phyloP scores from a whole-genome alignment of 2,329 filamentous ascomycete genomes.

The Ceratocystis diversiconidia region DNA sequence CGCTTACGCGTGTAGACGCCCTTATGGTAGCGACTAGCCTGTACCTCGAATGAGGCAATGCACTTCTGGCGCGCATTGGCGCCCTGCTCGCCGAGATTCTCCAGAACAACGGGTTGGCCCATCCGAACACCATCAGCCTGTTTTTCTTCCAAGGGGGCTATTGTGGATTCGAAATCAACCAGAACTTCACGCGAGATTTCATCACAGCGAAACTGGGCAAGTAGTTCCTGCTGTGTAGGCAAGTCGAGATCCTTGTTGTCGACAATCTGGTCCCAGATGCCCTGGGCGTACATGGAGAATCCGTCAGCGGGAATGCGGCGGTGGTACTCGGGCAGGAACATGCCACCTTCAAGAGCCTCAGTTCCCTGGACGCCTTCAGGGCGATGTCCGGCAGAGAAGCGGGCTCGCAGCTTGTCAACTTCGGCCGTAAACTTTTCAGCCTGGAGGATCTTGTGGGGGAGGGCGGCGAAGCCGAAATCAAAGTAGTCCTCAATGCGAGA shows the following conservation, averaged over 20 bases:
- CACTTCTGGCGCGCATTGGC: constrained; percentile 56
- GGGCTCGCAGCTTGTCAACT: constrained; percentile 60
- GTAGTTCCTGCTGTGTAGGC: constrained; percentile 88
- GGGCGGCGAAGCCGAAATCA: constrained; percentile 89
- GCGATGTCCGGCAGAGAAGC: constrained; percentile 71
- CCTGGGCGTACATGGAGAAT: constrained; percentile 85
- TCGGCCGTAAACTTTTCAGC: constrained; percentile 78
- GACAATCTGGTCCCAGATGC: constrained; percentile 96
- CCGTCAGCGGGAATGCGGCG: constrained; percentile 90
- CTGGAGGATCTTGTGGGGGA: constrained; percentile 94
- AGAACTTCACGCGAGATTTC: constrained; percentile 88
- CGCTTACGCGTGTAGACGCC: constrained; percentile 80
- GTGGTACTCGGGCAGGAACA: constrained; percentile 91
- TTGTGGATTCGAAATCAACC: constrained; percentile 65
- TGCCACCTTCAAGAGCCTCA: constrained; percentile 57
- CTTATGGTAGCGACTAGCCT: constrained; percentile 93
- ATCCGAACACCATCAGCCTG: constrained; percentile 59
- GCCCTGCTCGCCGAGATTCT: constrained; percentile 61
- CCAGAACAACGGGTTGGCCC: constrained; percentile 60
- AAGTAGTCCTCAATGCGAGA: constrained; percentile 95
- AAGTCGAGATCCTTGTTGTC: constrained; percentile 97
- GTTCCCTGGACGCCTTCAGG: constrained; percentile 48
- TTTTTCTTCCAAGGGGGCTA: constrained; percentile 71
- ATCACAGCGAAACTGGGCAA: constrained; percentile 94
- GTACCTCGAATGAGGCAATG: constrained; percentile 71